Base-by-base conservation (phyloP, 345 rosid species). In the Geranium rotundifolium region DNA sequence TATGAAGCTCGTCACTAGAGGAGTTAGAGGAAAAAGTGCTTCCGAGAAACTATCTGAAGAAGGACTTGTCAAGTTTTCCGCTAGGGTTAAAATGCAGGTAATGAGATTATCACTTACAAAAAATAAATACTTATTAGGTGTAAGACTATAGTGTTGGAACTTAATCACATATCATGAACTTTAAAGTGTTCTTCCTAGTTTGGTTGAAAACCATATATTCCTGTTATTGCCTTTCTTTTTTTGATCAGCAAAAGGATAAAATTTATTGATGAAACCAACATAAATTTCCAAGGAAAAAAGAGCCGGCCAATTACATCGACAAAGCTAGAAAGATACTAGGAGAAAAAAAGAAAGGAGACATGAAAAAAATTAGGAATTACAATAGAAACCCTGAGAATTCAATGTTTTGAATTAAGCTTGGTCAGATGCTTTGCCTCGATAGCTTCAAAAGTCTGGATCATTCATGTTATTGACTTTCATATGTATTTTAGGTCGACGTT, bases 31-130 rank as follows among this genome's bases (percentile, higher is more conserved):
- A 62, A 90, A 87, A 73, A 73, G 75, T 74, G 93, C 95, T 41
- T 63, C 77, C 23, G 91, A 73, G 78, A 89, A 92, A 80, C 88
- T 92, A 60, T 76, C 85, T 56, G 97, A 89, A 79, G 98, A 84
- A 85, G 89, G 84, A 17, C 95, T 92, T 68, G 82, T 87, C 70
- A 85, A 80, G 85, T 81, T 92, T 72, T 77, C 97, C 54, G 82
- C 95, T 67, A 82, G 95, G 65, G 88, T 92, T 37, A 64, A 89
- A 63, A 84, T 89, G 65, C 98, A 92, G 87, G 98, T 92, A 83
- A 56, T 41, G n/a, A 60, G 17, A 58, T 66, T 61, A 29, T 72
- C 41, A 61, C 34, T 56, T 55, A 39, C 58, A 62, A 17, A 31
- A 31, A 46, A 46, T 12, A 46, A 46, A 7, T 9, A 3, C 41